Base-by-base conservation (phyloP, 768 basidiomycete genomes). In the Suillus subaureus region DNA sequence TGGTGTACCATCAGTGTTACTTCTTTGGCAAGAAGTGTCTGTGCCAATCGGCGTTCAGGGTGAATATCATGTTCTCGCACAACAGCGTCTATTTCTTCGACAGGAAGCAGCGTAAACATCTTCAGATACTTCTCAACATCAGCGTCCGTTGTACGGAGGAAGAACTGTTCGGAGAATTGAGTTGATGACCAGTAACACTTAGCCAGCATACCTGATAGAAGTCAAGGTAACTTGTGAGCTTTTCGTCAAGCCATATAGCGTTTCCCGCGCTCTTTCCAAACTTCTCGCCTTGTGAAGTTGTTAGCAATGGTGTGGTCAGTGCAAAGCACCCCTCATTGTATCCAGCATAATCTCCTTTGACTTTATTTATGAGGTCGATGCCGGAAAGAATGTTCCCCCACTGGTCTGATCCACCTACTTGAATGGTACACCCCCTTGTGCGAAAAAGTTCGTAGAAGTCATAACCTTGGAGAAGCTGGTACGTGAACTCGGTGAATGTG, bases 301-400 rank as follows among this genome's bases (percentile, higher is more conserved):
- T 96, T 47, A 99, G 82, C 31, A 99, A 81, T n/a, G 96, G 97
- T 3, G 96, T 96, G 0, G 97, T 98, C 57, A 99, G 76, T 2
- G 95, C 97, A 73, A 85, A 97, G 8, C 87, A 91, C 69, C 72
- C 80, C 68, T 72, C 67, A 40, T 70, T 77, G 67, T 64, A 12
- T 23, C 16, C 23, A 8, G 63, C 64, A 43, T 61, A 56, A 35
- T 45, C 43, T 61, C 68, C 67, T 65, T 74, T 68, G 64, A 64
- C 61, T 84, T 79, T 88, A 63, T 87, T 85, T 71, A 99, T 96
- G 64, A 99, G 85, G 64, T 98, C 95, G 40, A 98, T 82, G 26
- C 97, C 97, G 33, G 94, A 92, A 37, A 97, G 79, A 68, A 99
- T 98, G 74, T 99, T 99, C 18, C 97, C 97, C 93, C 96, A 97